Evolutionary conservation across 495 filamentous ascomycete species (phyloP).

Genomic region (Aspergillus coremiiformis): DNA sequence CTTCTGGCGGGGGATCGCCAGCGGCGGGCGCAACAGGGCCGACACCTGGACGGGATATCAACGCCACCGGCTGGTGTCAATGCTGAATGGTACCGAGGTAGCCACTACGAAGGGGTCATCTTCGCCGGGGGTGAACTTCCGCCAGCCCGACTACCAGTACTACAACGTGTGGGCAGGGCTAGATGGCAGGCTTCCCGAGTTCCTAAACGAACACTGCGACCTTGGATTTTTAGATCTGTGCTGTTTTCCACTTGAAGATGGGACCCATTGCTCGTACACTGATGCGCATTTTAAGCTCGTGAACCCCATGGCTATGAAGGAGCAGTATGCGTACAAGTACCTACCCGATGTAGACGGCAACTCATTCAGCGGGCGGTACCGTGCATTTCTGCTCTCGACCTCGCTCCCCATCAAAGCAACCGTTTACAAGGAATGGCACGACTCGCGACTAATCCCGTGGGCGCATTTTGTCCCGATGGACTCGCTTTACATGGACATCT

Average conservation of each 20-base stretch:
- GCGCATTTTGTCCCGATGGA: constrained; percentile 45
- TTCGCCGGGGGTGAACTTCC: constrained; percentile 17
- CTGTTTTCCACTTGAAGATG: constrained; percentile 17
- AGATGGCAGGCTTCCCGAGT: constrained; percentile 4
- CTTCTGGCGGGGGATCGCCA: constrained; percentile 43
- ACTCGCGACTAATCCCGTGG: constrained; percentile 49
- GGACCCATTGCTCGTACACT: constrained; percentile 44
- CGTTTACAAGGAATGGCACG: constrained; percentile 52
- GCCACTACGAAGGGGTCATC: constrained; percentile 20
- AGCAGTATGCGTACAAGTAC: constrained; percentile 48
- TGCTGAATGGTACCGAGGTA: constrained; percentile 55
- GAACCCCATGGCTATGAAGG: constrained; percentile 34
- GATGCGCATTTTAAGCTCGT: constrained; percentile 35
- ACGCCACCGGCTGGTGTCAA: constrained; percentile 44
- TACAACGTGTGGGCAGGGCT: constrained; percentile 7
- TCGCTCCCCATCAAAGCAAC: constrained; percentile 43
- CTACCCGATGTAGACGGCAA: constrained; percentile 52
- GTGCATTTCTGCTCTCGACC: constrained; percentile 38
- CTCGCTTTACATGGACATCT: constrained; percentile 35
- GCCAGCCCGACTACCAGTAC: constrained; percentile 11
- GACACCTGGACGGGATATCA: constrained; percentile 32
- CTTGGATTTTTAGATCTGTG: constrained; percentile 13
- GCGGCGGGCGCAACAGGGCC: constrained; percentile 28
- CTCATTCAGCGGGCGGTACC: constrained; percentile 44
- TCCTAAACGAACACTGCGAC: constrained; percentile 10